phyloP scores from a whole-genome alignment of 257 asterid genomes.

The Cruciata laevipes region DNA sequence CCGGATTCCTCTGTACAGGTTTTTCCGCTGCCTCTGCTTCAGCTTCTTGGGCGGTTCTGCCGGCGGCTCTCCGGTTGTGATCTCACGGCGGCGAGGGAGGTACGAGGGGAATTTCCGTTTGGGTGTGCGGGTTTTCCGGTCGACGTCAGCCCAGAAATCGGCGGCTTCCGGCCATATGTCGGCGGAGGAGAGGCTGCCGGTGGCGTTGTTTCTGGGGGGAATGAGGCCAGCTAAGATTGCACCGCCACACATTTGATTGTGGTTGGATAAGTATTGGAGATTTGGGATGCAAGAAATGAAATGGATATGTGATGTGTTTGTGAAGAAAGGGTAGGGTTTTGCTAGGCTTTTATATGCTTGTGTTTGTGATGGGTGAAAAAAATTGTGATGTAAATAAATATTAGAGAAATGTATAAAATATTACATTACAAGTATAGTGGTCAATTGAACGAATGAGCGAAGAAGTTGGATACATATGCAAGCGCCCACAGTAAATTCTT shows the following conservation, averaged over 20 bases:
- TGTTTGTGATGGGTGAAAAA: background rate
- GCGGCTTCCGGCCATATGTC: slow-evolving; percentile 38
- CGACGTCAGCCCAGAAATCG: slow-evolving; percentile 40
- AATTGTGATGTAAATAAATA: too few species aligned
- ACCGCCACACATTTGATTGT: slow-evolving; percentile 67
- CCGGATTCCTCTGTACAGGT: slow-evolving; percentile 72
- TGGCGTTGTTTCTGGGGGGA: slow-evolving; percentile 23
- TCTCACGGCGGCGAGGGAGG: slow-evolving; percentile 7
- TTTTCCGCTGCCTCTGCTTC: slow-evolving; percentile 51
- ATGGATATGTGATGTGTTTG: background rate
- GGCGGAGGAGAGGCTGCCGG: slow-evolving; percentile 39
- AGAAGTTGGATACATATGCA: background rate
- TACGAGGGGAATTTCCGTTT: slow-evolving; percentile 30
- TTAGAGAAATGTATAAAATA: too few species aligned
- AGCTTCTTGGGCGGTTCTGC: slow-evolving; percentile 13
- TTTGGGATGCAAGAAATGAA: background rate
- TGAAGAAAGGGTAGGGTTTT: background rate
- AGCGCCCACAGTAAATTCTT: slow-evolving; percentile 1
- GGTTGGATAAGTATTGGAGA: too few species aligned
- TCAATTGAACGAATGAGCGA: background rate
- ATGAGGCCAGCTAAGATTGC: slow-evolving; percentile 54
- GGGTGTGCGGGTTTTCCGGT: slow-evolving; percentile 7
- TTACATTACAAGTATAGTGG: background rate
- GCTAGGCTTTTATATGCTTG: slow-evolving; percentile 1
- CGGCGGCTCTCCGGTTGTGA: background rate